Percentiles rank a stretch among this genome's conserved stretches.
Evolutionary conservation across 2,329 filamentous ascomycete species (phyloP).

Genomic region (Lasiodiplodia theobromae): DNA sequence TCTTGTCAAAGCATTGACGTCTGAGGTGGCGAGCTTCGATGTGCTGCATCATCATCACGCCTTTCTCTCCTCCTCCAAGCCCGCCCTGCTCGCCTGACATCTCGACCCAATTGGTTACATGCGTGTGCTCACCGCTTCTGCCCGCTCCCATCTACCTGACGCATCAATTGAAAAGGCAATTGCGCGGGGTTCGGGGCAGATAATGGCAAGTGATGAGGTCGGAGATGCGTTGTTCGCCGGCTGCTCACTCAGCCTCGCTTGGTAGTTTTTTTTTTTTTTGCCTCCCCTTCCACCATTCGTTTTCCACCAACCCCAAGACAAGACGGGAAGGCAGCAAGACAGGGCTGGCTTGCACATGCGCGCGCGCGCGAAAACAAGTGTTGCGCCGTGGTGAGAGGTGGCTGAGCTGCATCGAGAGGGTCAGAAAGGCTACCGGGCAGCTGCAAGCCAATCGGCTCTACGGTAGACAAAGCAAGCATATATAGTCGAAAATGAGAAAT

Average conservation of each 20-base stretch:
- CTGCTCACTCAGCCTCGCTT: slow-evolving; percentile 7
- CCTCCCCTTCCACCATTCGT: not conserved
- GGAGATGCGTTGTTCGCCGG: not conserved
- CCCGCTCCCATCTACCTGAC: not conserved
- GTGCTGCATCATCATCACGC: slow-evolving; percentile 41
- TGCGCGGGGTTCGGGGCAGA: not conserved
- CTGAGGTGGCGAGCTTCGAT: slow-evolving; percentile 42
- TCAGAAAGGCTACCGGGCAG: not conserved
- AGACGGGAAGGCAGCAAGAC: not conserved
- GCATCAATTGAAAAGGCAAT: not conserved
- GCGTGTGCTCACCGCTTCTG: not conserved
- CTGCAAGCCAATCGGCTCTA: not conserved
- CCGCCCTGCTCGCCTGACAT: not conserved
- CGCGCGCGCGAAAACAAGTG: not conserved
- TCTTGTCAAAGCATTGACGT: slow-evolving; percentile 36
- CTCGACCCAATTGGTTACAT: not conserved
- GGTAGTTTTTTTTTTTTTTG: not conserved
- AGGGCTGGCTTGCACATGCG: not conserved
- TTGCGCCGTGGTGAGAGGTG: not conserved
- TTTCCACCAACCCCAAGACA: not conserved
- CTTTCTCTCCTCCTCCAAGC: slow-evolving; percentile 1
- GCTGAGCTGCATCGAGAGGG: not conserved
- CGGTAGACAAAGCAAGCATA: not conserved
- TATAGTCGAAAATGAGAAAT: not conserved
- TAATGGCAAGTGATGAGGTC: not conserved